Conservation (phyloP, 2,329 filamentous ascomycete genomes). For the Xylariales sp. region DNA sequence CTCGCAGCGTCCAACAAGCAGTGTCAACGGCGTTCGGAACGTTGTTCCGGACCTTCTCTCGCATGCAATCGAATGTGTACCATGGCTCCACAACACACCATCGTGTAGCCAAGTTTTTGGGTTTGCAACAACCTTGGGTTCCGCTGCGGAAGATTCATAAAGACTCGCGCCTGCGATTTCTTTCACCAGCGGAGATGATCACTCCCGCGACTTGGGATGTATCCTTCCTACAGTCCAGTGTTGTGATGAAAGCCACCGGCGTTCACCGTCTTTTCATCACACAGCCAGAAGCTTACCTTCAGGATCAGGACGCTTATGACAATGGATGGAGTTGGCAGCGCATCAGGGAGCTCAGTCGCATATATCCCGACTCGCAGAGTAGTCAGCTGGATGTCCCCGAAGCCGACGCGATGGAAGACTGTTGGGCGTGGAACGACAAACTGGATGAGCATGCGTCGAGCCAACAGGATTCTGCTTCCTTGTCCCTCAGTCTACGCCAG, state of each 20-base stretch:
- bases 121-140: slow-evolving; percentile 65
- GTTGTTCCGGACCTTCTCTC: slow-evolving; percentile 43
- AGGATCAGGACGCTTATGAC: slow-evolving; percentile 51
- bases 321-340: slow-evolving; percentile 67
- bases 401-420: slow-evolving; percentile 58
- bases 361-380: slow-evolving; percentile 42
- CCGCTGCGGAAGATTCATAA: slow-evolving; percentile 73
- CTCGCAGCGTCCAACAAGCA: slow-evolving; percentile 62
- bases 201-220: slow-evolving; percentile 69
- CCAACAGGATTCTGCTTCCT: slow-evolving; percentile 32
- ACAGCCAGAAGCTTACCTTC: slow-evolving; percentile 69
- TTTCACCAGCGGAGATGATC: slow-evolving; percentile 67
- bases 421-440: slow-evolving; percentile 63
- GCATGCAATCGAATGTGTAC: slow-evolving; percentile 23
- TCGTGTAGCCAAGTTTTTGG: slow-evolving; percentile 46
- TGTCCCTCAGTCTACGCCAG: slow-evolving; percentile 37
- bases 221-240: slow-evolving; percentile 63
- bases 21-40: slow-evolving; percentile 59
- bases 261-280: slow-evolving; percentile 69
- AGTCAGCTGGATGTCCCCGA: slow-evolving; percentile 48
- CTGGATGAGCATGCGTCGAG: slow-evolving; percentile 53
- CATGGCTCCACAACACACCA: slow-evolving; percentile 26
- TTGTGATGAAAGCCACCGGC: slow-evolving; percentile 67
- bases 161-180: slow-evolving; percentile 66
- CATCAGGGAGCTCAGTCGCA: slow-evolving; percentile 57